A percentile compares a stretch with the other conserved stretches of the same genome.
Evolutionary conservation across 805 yeast species (phyloP).

Genomic region (Candida lessepsii): DNA sequence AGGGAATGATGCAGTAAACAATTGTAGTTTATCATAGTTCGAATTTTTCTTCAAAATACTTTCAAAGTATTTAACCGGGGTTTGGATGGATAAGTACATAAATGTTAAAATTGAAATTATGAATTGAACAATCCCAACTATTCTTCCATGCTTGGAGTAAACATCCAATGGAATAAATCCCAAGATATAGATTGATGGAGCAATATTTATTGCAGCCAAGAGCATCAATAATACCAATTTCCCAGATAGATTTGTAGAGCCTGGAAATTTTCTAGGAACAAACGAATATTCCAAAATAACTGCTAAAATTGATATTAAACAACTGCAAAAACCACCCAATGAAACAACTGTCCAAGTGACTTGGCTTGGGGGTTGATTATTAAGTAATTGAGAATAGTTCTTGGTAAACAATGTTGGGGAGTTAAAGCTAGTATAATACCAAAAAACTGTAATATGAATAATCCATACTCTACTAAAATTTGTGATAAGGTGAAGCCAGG

Average conservation of each 20-base stretch:
- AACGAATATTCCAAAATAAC: slow-evolving; percentile 24
- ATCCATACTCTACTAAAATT: slow-evolving; percentile 56
- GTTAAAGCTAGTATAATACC: slow-evolving; percentile 53
- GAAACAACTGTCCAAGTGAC: slow-evolving; percentile 44
- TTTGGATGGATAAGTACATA: slow-evolving; percentile 27
- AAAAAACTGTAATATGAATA: slow-evolving; percentile 48
- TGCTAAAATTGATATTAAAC: slow-evolving; percentile 25
- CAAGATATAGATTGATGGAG: slow-evolving; percentile 31
- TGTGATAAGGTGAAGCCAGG: slow-evolving; percentile 50
- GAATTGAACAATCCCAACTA: slow-evolving; percentile 26
- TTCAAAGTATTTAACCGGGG: slow-evolving; percentile 25
- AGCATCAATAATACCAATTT: slow-evolving; percentile 18
- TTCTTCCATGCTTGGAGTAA: slow-evolving; percentile 22
- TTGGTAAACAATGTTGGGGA: slow-evolving; percentile 50
- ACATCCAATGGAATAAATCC: slow-evolving; percentile 24
- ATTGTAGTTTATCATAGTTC: slow-evolving; percentile 11
- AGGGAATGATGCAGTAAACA: slow-evolving; percentile 28
- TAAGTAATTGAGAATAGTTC: slow-evolving; percentile 36
- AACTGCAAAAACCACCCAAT: slow-evolving; percentile 46
- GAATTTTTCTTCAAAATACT: slow-evolving; percentile 8
- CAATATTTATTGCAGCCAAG: slow-evolving; percentile 21
- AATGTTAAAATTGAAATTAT: slow-evolving; percentile 27
- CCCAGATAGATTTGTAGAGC: slow-evolving; percentile 17
- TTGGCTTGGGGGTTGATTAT: slow-evolving; percentile 47
- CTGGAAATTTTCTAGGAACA: slow-evolving; percentile 27